Conservation (phyloP, 2,329 filamentous ascomycete genomes). For the Trichophyton schoenleinii region DNA sequence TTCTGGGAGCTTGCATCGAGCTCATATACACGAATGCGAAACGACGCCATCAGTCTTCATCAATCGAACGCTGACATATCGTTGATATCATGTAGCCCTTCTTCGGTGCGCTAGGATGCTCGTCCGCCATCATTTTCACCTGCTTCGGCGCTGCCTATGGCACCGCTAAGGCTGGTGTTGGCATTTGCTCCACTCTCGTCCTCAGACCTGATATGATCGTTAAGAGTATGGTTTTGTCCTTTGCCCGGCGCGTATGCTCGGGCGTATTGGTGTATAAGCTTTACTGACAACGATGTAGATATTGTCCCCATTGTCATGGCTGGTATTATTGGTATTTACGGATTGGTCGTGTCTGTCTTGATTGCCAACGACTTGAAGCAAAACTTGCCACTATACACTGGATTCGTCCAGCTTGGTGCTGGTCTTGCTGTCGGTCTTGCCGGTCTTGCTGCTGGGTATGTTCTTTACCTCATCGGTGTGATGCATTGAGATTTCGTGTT, state of each 20-base stretch:
- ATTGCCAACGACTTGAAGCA: constrained; percentile 70
- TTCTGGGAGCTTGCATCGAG: neutral
- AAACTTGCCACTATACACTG: constrained; percentile 60
- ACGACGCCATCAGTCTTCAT: neutral
- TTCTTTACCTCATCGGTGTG: constrained; percentile 4
- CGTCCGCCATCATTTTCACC: constrained; percentile 87
- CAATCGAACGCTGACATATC: constrained; percentile 3
- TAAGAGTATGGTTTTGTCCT: constrained; percentile 63
- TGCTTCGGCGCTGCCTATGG: constrained; percentile 95
- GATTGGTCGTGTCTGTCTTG: constrained; percentile 74
- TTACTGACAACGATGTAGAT: constrained; percentile 45
- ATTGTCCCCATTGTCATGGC: constrained; percentile 99
- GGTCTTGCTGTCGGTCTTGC: constrained; percentile 71
- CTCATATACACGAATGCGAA: neutral
- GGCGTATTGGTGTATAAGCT: neutral
- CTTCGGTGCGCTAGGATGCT: constrained; percentile 96
- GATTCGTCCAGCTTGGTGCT: constrained; percentile 75
- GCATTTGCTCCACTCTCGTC: constrained; percentile 97
- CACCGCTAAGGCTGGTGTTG: constrained; percentile 97
- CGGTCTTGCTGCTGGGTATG: constrained; percentile 60
- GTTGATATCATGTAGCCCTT: constrained; percentile 50
- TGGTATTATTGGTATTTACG: constrained; percentile 99
- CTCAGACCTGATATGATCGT: constrained; percentile 95
- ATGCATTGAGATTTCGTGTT: neutral
- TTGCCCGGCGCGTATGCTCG: neutral